Percentiles rank a stretch among this genome's conserved stretches.
Conservation (phyloP, 257 asterid genomes). For the Gentiana dahurica region DNA sequence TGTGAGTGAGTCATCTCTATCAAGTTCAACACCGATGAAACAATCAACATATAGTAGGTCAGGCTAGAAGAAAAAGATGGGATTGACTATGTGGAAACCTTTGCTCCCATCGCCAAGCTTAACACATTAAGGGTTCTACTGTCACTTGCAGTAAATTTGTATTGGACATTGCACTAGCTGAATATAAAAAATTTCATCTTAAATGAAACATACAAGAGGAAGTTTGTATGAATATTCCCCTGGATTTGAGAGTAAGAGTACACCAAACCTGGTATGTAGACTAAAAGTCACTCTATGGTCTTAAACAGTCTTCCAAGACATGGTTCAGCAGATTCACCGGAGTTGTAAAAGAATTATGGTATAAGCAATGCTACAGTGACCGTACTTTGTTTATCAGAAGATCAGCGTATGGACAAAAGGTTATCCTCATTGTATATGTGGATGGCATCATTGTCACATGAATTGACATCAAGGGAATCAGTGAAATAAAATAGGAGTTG, state of each 20-base stretch:
- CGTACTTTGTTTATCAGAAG: slow-evolving; percentile 1
- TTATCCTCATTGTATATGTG: neutral
- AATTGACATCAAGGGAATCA: neutral
- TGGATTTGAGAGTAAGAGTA: neutral
- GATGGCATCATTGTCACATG: neutral
- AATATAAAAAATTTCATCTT: neutral
- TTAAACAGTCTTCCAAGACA: neutral
- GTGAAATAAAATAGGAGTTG: neutral
- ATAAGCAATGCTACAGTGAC: neutral
- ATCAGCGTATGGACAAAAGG: no score
- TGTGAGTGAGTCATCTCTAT: no score
- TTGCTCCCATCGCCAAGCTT: no score
- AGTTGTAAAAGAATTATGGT: neutral
- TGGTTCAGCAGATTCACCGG: slow-evolving; percentile 1
- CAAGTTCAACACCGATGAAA: no score
- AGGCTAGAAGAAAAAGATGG: no score
- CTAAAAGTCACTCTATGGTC: slow-evolving; percentile 4
- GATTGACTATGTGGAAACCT: neutral
- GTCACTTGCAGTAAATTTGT: neutral
- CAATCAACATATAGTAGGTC: no score
- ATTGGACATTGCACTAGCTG: neutral
- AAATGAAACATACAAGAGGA: slow-evolving; percentile 1
- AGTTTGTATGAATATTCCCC: neutral
- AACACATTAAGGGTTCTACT: neutral
- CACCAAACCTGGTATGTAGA: neutral